Base-by-base conservation (phyloP, 495 filamentous ascomycete species). In the Talaromyces adpressus region DNA sequence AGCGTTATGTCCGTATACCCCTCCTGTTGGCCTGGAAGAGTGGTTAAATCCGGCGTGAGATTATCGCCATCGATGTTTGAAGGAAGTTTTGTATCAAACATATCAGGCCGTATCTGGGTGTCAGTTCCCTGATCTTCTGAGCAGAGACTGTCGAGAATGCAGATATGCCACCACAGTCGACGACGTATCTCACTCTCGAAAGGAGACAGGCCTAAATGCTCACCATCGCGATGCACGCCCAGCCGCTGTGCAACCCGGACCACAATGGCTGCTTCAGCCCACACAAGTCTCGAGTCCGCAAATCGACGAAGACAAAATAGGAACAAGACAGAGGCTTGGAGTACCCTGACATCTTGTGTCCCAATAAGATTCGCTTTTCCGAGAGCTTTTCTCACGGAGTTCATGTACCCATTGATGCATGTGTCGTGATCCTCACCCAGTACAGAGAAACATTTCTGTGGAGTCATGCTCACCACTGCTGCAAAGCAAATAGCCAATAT, bases 141-240 rank as follows among this genome's bases (percentile, higher is more conserved):
- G 0, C 87, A 85, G 18, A 87, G 77, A 0, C 82, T 73, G 66
- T 91, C 89, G 6, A 91, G 72, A n/a, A 89, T 75, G 67, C 83
- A 86, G 4, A 91, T 75, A 16, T 84, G 81, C 83, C 88, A 89
- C 83, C 89, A 92, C 7, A 91, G 70, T 1, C 89, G 79, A 30
- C 89, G 77, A 53, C 89, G 77, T 80, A 90, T 87, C 67, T 96
- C 92, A 12, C 83, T 80, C 51, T 93, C 86, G 65, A 91, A 91
- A 0, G 88, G 86, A 1, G 74, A 65, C 2, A 88, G 70, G 0
- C 74, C 73, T 0, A 89, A 70, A 41, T 81, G 78, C 53, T 86
- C 85, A 16, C 85, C 86, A 65, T 93, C 90, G 14, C 87, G 79
- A 69, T 92, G 91, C 29, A 93, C 74, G 2, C 90, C 88, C 32